Base-by-base conservation (phyloP, 1,284 basidiomycete species). In the Papiliotrema nemorosa region DNA sequence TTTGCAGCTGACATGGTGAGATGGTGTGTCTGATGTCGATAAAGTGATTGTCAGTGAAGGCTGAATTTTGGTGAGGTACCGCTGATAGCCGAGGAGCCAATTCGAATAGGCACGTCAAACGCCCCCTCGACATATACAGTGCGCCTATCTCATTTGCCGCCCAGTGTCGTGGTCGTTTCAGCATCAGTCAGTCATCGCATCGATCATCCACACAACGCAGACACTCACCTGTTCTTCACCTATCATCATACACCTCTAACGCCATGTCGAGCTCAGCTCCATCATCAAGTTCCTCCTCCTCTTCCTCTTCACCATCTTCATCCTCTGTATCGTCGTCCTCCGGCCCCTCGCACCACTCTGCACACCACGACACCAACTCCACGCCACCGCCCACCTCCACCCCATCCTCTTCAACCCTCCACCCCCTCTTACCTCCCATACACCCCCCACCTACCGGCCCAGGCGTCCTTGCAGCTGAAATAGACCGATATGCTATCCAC, bases 391-490 rank as follows among this genome's bases (percentile, higher is more conserved):
- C 14, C 40, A 14, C 33, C 44, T 10, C 39, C 31, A 16, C 27
- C 22, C 34, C 35, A 25, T 44, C 47, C 13, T 25, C 41, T 26
- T 49, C 35, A 43, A 44, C 20, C 34, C 14, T 22, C 37, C 40
- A 29, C 26, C 40, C 21, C 16, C 18, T 26, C 39, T 10, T 47
- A 38, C 34, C 46, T 49, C 20, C 45, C 52, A 29, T 39, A 5
- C 29, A 33, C 22, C 24, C 46, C 42, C 48, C 38, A 16, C 25
- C 43, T 7, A 54, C 47, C 44, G 47, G 10, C 34, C 56, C 14
- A 22, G 41, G 13, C n/a, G 35, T 39, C 42, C n/a, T 37, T 20
- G 45, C 45, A 12, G 22, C 25, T 3, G 47, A 33, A 27, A 14
- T 41, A 13, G 35, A 42, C 33, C 48, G 29, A 16, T 44, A 36